These are phyloP conservation scores for Tricharina praecox DNA, from an alignment of 495 filamentous ascomycete species.

Conservation along the genomic window DNA sequence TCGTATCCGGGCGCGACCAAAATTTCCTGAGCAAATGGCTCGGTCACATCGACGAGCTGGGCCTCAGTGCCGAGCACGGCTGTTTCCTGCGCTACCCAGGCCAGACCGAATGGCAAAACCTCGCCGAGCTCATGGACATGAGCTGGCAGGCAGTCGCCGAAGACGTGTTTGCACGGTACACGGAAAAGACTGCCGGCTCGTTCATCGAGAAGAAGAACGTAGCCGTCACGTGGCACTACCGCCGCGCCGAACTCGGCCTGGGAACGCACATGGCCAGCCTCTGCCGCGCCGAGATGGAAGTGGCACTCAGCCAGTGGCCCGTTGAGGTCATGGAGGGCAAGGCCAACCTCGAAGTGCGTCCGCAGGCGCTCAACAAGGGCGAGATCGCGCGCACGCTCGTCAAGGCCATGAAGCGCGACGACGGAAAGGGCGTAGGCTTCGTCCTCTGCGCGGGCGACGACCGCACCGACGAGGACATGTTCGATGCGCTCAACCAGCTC, in stretches of 20 bases:
- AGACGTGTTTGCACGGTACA: slow-evolving; percentile 66
- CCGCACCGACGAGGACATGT: slow-evolving; percentile 86
- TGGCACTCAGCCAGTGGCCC: slow-evolving; percentile 59
- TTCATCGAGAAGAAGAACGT: slow-evolving; percentile 86
- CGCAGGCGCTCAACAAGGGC: slow-evolving; percentile 92
- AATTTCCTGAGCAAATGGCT: slow-evolving; percentile 74
- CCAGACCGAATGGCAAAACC: slow-evolving; percentile 60
- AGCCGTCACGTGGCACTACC: slow-evolving; percentile 93
- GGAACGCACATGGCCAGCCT: slow-evolving; percentile 56
- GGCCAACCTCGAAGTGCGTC: slow-evolving; percentile 87
- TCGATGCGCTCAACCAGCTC: neutral
- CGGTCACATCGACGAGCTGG: slow-evolving; percentile 66
- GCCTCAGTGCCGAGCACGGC: slow-evolving; percentile 87
- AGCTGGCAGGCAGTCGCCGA: slow-evolving; percentile 70
- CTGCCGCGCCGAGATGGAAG: slow-evolving; percentile 59
- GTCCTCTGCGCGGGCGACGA: slow-evolving; percentile 85
- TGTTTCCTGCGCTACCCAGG: slow-evolving; percentile 74
- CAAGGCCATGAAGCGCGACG: slow-evolving; percentile 31
- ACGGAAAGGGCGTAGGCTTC: slow-evolving; percentile 46
- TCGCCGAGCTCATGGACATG: slow-evolving; percentile 71
- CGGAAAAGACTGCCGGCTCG: slow-evolving; percentile 64
- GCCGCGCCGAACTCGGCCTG: slow-evolving; percentile 68
- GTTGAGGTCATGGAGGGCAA: slow-evolving; percentile 93
- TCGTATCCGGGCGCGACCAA: slow-evolving; percentile 85
- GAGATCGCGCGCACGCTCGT: slow-evolving; percentile 73